Evolutionary conservation across 148 eudicot species (phyloP), one percentile per base, ranked within the genome.

Genomic region (Fagopyrum esculentum): DNA sequence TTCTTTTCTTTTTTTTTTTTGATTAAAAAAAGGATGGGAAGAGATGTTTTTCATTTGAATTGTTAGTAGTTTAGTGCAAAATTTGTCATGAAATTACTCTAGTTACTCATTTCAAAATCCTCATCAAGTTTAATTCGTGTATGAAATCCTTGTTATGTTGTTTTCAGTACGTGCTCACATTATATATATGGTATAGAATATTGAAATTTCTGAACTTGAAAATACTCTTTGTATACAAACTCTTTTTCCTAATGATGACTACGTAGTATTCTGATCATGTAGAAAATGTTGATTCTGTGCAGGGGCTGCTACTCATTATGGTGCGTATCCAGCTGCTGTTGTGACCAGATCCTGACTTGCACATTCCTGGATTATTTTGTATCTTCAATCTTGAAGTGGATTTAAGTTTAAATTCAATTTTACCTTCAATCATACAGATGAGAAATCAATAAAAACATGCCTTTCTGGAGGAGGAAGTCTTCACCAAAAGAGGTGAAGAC

Each of bases 401-500:
- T 60, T 26, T 60, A 22, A 60, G 10, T 26, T 11, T 60, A 9
- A 16, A 6, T 19, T 7, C 8, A 11, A 26, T 15, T 48, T 12
- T 52, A 49, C 45, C 12, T 72, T 72, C n/a, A 9, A 5, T 56
- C 57, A 26, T 48, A 49, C 57, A 72, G 74, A 72, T 49, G 66
- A 74, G 47, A 15, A 61, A 46, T 66, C 47, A 35, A 15, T 66
- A 66, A 74, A 35, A 77, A 8, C 81, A 85, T 85, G 88, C 74
- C 82, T 70, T 54, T 80, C 40, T 83, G 84, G 86, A 83, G 88
- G 86, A 78, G 75, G 40, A 85, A 83, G 63, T 83, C 88, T 60
- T 79, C 85, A 35, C 81, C 88, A 61, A 81, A 85, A 77, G 86
- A 83, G 22, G 66, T 59, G 60, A 82, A 83, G 63, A 78, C 77